Percentiles rank a stretch among this genome's conserved stretches.
Conservation (phyloP, 495 filamentous ascomycete species). For the Podospora pseudoanserina region DNA sequence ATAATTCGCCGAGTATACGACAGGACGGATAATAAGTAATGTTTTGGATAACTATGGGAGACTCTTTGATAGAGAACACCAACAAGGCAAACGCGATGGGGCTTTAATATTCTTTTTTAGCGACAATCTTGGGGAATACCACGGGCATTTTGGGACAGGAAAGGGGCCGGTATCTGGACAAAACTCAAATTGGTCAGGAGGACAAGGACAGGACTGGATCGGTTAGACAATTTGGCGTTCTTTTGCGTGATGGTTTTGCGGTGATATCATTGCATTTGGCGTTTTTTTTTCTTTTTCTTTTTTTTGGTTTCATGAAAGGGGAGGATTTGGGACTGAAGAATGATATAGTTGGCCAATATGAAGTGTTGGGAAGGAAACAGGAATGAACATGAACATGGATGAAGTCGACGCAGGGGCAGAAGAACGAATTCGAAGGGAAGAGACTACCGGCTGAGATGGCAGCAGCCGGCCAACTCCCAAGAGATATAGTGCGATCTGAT, state of each 20-base stretch:
- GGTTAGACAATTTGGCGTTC: conserved; percentile 2
- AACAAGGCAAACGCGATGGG: neutral
- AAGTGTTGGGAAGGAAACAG: neutral
- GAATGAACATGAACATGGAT: neutral
- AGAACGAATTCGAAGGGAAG: neutral
- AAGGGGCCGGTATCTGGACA: neutral
- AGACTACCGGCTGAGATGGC: no score
- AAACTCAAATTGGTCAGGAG: neutral
- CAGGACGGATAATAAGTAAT: neutral
- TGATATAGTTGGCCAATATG: no score
- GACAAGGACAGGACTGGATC: neutral
- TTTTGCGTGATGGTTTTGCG: neutral
- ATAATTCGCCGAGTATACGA: neutral
- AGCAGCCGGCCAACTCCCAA: no score
- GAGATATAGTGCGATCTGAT: neutral
- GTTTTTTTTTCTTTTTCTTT: neutral
- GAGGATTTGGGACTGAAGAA: neutral
- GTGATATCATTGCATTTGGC: neutral
- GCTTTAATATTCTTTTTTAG: neutral
- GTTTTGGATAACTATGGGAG: neutral
- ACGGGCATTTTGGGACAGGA: neutral
- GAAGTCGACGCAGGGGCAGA: neutral
- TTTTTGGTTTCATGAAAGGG: neutral
- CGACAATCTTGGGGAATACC: neutral
- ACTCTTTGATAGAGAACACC: neutral